Evolutionary conservation across 2,329 filamentous ascomycete genomes (phyloP).

Genomic region (Metarhizium rileyi): DNA sequence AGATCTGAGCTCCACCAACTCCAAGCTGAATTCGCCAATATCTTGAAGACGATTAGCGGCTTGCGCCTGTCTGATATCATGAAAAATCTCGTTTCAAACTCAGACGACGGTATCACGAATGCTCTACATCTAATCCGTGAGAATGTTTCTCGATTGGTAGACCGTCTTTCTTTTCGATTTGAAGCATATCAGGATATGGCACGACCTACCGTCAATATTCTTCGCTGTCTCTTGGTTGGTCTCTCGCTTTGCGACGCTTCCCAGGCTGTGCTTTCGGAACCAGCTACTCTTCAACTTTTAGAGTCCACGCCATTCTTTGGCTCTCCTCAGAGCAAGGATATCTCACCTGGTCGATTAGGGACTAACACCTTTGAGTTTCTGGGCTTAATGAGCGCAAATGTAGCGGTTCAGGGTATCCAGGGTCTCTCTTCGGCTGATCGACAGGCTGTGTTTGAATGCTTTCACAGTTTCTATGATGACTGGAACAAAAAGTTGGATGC

Average conservation of each 20-base stretch:
- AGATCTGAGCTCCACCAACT: constrained; percentile 58
- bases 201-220: constrained; percentile 64
- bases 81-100: constrained; percentile 11
- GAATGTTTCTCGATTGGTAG: constrained; percentile 58
- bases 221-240: constrained; percentile 70
- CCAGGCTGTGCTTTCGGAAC: constrained; percentile 32
- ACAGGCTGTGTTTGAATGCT: constrained; percentile 51
- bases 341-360: constrained; percentile 11
- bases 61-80: constrained; percentile 13
- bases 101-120: constrained; percentile 12
- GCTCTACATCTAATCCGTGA: constrained; percentile 42
- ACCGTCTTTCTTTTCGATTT: constrained; percentile 60
- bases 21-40: constrained; percentile 73
- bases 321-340: constrained; percentile 27
- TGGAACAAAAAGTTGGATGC: constrained; percentile 71
- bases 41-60: constrained; percentile 55
- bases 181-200: constrained; percentile 80
- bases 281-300: constrained; percentile 27
- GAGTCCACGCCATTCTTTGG: constrained; percentile 46
- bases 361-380: constrained; percentile 34
- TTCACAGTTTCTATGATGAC: constrained; percentile 65
- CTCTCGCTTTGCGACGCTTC: constrained; percentile 47
- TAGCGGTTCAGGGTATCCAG: constrained; percentile 37
- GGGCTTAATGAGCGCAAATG: constrained; percentile 21
- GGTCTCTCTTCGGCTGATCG: constrained; percentile 33